Base-by-base conservation (phyloP, 2,329 filamentous ascomycete species). In the Thielaviopsis euricoi region DNA sequence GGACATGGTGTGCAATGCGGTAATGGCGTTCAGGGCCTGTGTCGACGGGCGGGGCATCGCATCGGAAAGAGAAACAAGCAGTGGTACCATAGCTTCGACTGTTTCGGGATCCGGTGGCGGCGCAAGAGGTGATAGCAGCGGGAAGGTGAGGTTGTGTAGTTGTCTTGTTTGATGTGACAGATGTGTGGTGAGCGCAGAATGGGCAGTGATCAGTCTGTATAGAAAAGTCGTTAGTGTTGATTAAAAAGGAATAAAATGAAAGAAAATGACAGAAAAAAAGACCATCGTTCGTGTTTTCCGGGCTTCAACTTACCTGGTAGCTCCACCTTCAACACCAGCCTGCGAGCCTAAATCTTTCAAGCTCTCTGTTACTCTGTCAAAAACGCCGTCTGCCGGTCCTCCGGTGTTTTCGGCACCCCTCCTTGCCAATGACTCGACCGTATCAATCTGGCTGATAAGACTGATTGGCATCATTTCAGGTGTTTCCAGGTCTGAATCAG, bases 151-250 rank as follows among this genome's bases (percentile, higher is more conserved):
- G 60, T 82, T 85, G 64, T 89, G 86, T 10, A 93, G 73, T 61
- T 83, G 81, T 57, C 86, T 84, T 54, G 85, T 84, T 70, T 91
- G 86, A 68, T 89, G 83, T 15, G 77, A 76, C 51, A 91, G 74
- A 66, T 93, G 85, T 21, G 85, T 85, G 52, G 86, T 83, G 53
- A 89, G 73, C 15, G 86, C 85, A 26, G 84, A 81, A 68, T 89
- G 85, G 37, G 86, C 83, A 50, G 85, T 89, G 67, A 87, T 86
- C 62, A 89, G 73, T 65, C 85, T 89, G 64, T 26, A n/a, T 13
- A 19, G 46, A 13, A 43, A 43, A 33, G 6, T 10, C 43, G 21
- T 54, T 29, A 49, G 56, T 56, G 37, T 5, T 43, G 37, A 2
- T 17, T 15, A 43, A 43, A 17, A n/a, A 43, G 12, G 12, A 4